Evolutionary conservation across 177 flowering plant species (phyloP).

Genomic region (Vitis hybrid): DNA sequence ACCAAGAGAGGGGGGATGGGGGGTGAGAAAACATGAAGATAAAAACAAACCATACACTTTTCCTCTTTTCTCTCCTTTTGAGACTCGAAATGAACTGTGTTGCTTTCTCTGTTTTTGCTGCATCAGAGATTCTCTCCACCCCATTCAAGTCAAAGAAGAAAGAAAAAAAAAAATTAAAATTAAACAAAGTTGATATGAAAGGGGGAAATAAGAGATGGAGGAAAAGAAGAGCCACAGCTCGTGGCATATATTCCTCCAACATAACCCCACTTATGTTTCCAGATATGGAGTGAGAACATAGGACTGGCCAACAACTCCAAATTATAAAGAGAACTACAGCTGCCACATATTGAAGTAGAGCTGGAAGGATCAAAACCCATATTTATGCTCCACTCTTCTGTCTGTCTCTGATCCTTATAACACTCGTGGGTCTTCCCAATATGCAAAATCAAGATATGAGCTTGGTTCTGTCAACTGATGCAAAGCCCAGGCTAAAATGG

Average conservation of each 20-base stretch:
- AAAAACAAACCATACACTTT: slow-evolving; percentile 82
- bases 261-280: slow-evolving; percentile 80
- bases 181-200: slow-evolving; percentile 34
- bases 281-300: slow-evolving; percentile 66
- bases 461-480: slow-evolving; percentile 79
- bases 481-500: slow-evolving; percentile 93
- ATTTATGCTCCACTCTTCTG: slow-evolving; percentile 13
- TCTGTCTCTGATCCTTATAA: slow-evolving; percentile 12
- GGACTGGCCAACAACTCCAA: slow-evolving; percentile 44
- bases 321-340: slow-evolving; percentile 39
- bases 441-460: slow-evolving; percentile 56
- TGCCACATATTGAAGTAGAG: slow-evolving; percentile 25
- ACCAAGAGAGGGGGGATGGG: slow-evolving; percentile 24
- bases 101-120: slow-evolving; percentile 72
- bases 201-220: slow-evolving; percentile 28
- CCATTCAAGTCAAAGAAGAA: slow-evolving; percentile 77
- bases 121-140: slow-evolving; percentile 72
- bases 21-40: slow-evolving; percentile 39
- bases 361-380: slow-evolving; percentile 14
- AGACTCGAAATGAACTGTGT: slow-evolving; percentile 62
- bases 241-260: slow-evolving; percentile 84
- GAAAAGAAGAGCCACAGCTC: slow-evolving; percentile 58
- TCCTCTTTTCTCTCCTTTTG: slow-evolving; percentile 74
- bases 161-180: slow-evolving; percentile 15
- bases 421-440: slow-evolving; percentile 37